Percentiles rank a stretch among this genome's conserved stretches.
Conservation (phyloP, 1,284 basidiomycete genomes). For the Cutaneotrichosporon cutaneum region DNA sequence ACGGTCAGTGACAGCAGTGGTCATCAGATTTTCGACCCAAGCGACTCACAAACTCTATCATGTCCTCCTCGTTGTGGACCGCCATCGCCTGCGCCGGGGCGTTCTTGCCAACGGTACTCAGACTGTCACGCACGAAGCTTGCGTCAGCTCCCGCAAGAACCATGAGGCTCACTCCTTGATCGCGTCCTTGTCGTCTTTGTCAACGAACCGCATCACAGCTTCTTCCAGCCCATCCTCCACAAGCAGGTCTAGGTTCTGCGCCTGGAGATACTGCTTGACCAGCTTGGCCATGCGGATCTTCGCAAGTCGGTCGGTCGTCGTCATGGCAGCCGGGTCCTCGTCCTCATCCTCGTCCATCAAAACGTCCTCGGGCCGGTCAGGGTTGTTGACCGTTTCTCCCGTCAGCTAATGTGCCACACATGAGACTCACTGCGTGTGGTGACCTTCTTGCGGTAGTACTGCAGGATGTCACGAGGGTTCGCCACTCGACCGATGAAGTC, state of each 20-base stretch:
- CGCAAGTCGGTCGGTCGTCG: constrained; percentile 42
- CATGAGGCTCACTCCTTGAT: constrained; percentile 67
- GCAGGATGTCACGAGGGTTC: constrained; percentile 88
- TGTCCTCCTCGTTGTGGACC: constrained; percentile 13
- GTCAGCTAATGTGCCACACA: constrained; percentile 2
- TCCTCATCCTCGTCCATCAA: constrained; percentile 64
- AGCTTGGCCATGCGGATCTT: constrained; percentile 59
- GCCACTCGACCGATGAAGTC: constrained; percentile 89
- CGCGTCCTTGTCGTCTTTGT: constrained; percentile 90
- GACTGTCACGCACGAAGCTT: constrained; percentile 67
- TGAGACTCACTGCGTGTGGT: constrained; percentile 48
- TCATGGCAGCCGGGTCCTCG: constrained; percentile 60
- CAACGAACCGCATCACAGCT: constrained; percentile 88
- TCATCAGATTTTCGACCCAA: too few species aligned
- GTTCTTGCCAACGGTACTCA: constrained; percentile 59
- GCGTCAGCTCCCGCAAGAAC: background rate
- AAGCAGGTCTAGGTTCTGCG: constrained; percentile 83
- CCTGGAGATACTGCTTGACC: constrained; percentile 81
- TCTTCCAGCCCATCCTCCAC: constrained; percentile 83
- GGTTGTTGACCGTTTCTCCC: constrained; percentile 43
- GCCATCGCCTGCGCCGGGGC: constrained; percentile 23
- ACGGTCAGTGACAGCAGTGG: constrained; percentile 2
- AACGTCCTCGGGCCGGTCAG: constrained; percentile 60
- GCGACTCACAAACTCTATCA: constrained; percentile 20
- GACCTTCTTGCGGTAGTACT: constrained; percentile 83